Evolutionary conservation across 2,329 filamentous ascomycete species (phyloP), one percentile per base, ranked within the genome.

Genomic region (Botrytis fabae): DNA sequence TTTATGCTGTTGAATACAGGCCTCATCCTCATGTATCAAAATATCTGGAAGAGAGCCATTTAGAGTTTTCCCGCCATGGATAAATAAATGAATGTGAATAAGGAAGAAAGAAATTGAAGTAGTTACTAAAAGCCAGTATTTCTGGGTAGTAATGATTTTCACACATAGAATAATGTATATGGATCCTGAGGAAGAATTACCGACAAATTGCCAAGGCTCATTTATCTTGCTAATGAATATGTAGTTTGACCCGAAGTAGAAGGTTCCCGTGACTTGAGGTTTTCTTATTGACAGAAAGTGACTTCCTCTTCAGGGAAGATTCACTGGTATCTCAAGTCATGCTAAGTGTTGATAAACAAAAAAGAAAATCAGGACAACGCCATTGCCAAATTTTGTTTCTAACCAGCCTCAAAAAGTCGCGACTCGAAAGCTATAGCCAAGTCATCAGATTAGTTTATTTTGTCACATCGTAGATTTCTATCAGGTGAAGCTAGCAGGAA

Each of bases 21-120:
- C 1, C 25, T 51, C 48, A n/a, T 51, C 4, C 10, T 14, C 22
- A 25, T 0, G 4, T 51, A 5, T 51, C 22, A n/a, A n/a, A 54
- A 28, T 54, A 7, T 28, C 51, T 28, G 7, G 5, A 54, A 18
- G 0, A 18, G 1, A 16, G 0, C 16, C 25, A 28, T 28, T 18
- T n/a, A 4, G 1, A 12, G 8, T 28, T 54, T 0, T 18, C n/a
- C n/a, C 3, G 2, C n/a, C 3, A 28, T 54, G n/a, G 7, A 12
- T 8, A 18, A 12, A 18, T n/a, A 8, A 28, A 54, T 8, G 22
- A 28, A 54, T 54, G 5, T 54, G 14, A 16, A 54, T 6, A 54
- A 54, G 5, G 12, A 28, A 2, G 4, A 28, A 54, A n/a, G 4
- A 28, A 28, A 28, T 28, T 25, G 4, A 7, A 14, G 51, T 16